Evolutionary conservation across 345 rosid genomes (phyloP), one percentile per base, ranked within the genome.

Genomic region (Eutrema japonicum): DNA sequence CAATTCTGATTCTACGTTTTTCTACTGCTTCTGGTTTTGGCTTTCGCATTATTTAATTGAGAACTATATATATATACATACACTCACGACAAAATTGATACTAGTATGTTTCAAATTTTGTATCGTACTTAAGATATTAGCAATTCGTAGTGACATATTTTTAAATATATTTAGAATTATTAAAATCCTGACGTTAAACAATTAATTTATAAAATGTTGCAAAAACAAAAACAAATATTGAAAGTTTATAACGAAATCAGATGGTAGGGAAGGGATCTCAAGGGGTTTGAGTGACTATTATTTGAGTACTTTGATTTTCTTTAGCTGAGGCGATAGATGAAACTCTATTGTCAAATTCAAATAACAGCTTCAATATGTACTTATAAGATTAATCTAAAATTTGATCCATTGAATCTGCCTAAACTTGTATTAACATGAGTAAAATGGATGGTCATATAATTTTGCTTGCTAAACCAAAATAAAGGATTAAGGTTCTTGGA

Each of bases 401-500:
- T 45, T 69, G 42, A 64, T 69, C 57, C 74, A 68, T 22, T 68
- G 75, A 76, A 76, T 76, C 58, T 45, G 51, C 33, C 51, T 29
- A 26, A n/a, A 54, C 12, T 33, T 54, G 22, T 32, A 54, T 54
- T 67, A 75, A 9, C 40, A 16, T 13, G 46, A 74, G 63, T 35
- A 59, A 59, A 74, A 59, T 74, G 63, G 55, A 59, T 59, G 78
- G 78, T 68, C 43, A 68, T 51, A 59, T 10, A 41, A 22, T 22
- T 68, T 26, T 75, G 69, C 14, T 32, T 43, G 35, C n/a, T 59
- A 60, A 75, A 3, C 68, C 13, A 42, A 60, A 53, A 33, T 5
- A 22, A 61, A 68, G 63, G 79, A 68, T 68, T 61, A 68, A 68
- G 79, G 41, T 75, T 75, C 74, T 53, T 67, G 45, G 40, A 35